phyloP scores from a whole-genome alignment of 2,329 filamentous ascomycete species.

The Aspergillus intermedius region DNA sequence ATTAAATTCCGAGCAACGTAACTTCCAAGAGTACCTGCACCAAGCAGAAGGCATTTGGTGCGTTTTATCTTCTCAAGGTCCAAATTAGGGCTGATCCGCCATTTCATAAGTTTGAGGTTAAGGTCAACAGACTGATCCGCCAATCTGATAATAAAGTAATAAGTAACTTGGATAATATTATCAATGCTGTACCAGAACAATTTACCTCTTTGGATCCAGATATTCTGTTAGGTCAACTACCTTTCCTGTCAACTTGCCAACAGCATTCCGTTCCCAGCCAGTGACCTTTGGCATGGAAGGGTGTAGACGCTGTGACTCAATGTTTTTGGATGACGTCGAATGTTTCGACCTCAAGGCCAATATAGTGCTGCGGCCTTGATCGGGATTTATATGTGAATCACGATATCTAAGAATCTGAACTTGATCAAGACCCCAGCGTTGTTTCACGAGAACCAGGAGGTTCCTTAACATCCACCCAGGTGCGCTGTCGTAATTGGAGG shows the following conservation, averaged over 20 bases:
- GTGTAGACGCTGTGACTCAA: slow-evolving; percentile 5
- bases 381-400: slow-evolving; percentile 69
- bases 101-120: slow-evolving; percentile 97
- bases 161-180: slow-evolving; percentile 1
- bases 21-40: slow-evolving; percentile 85
- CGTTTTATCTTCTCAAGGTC: slow-evolving; percentile 83
- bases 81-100: slow-evolving; percentile 84
- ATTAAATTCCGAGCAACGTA: slow-evolving; percentile 89
- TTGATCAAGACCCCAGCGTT: slow-evolving; percentile 68
- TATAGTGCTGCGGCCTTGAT: slow-evolving; percentile 75
- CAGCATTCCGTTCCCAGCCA: slow-evolving; percentile 83
- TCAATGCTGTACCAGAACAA: not conserved
- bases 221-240: slow-evolving; percentile 82
- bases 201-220: slow-evolving; percentile 71
- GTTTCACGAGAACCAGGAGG: slow-evolving; percentile 73
- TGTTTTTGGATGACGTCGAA: slow-evolving; percentile 24
- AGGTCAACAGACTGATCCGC: slow-evolving; percentile 93
- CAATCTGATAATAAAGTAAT: slow-evolving; percentile 39
- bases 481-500: slow-evolving; percentile 79
- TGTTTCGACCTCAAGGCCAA: slow-evolving; percentile 51
- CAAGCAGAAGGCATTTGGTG: slow-evolving; percentile 82
- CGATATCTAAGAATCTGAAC: slow-evolving; percentile 86
- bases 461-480: slow-evolving; percentile 94
- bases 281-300: slow-evolving; percentile 73
- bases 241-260: slow-evolving; percentile 69